A percentile compares a stretch with the other conserved stretches of the same genome.
Evolutionary conservation across 768 basidiomycete species (phyloP).

Genomic region (Tulasnella sp.): DNA sequence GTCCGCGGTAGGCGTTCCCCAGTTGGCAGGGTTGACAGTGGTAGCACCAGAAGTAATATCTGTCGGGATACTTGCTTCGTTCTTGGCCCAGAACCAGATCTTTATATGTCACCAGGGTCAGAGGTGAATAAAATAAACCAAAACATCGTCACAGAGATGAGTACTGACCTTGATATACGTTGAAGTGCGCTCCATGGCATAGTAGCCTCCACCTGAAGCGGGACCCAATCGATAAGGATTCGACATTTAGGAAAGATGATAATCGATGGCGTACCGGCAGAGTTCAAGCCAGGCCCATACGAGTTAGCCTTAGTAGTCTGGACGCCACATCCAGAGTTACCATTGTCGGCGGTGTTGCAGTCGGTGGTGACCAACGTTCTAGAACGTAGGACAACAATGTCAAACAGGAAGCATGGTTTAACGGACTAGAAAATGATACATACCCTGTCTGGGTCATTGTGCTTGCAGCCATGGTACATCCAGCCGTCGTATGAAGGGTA

Average conservation of each 20-base stretch:
- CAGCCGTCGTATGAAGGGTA: constrained; percentile 24
- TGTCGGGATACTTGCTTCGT: constrained; percentile 9
- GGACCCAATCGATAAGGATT: too few relatives aligned
- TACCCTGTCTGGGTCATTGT: constrained; percentile 40
- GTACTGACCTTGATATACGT: constrained; percentile 15
- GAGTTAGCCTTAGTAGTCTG: constrained; percentile 14
- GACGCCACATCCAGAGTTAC: constrained; percentile 18
- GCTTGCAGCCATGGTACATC: constrained; percentile 44
- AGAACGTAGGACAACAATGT: not conserved
- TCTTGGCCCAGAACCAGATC: constrained; percentile 18
- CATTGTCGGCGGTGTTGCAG: constrained; percentile 17
- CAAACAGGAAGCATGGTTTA: not conserved
- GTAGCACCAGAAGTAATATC: constrained; percentile 14
- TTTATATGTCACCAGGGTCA: too few relatives aligned
- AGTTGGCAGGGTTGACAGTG: constrained; percentile 14
- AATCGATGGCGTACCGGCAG: constrained; percentile 16
- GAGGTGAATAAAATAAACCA: too few relatives aligned
- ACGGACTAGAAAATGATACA: constrained; percentile 11
- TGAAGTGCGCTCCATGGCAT: constrained; percentile 18
- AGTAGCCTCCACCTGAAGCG: constrained; percentile 1
- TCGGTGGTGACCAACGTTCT: constrained; percentile 17
- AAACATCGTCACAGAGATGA: too few relatives aligned
- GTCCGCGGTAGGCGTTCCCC: constrained; percentile 18
- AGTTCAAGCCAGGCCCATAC: constrained; percentile 18
- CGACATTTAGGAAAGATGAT: too few relatives aligned